Base-by-base conservation (phyloP, 495 filamentous ascomycete genomes). In the Neurospora sp. region DNA sequence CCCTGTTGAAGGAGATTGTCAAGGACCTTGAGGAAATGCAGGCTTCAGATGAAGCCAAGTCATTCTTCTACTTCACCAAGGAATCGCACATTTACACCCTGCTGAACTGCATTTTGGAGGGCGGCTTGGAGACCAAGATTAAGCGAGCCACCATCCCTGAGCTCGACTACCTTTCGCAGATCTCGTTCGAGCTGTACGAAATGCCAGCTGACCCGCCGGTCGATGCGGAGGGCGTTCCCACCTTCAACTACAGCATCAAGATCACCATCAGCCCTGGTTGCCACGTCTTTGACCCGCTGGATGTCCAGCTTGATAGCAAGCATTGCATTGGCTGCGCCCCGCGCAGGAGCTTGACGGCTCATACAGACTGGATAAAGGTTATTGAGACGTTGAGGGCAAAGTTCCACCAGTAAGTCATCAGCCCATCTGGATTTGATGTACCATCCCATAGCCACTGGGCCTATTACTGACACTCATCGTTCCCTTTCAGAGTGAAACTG, bases 61-160 rank as follows among this genome's bases (percentile, higher is more conserved):
- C 91, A 5, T 98, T 98, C 84, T 91, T 98, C 84, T 99, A 99
- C 83, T 99, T 99, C 80, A 99, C 96, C 38, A 99, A 99, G 79
- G 96, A 99, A 84, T 96, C 92, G 6, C 96, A 99, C 76, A 98
- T 99, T 76, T 99, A 99, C 83, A 98, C 96, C 20, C 87, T 99
- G 40, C 87, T 99, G 68, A 99, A 99, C 82, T 98, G 96, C 81
- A 98, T 99, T 74, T 85, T 99, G 40, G 96, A 98, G 83, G 96
- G 96, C 74, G 96, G 96, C 41, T 92, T 99, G 74, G 91, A 94
- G 75, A 96, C 94, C 35, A 98, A 98, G 82, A 89, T 89, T 76
- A 91, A 93, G 74, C 89, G 96, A 59, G 92, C 91, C 77, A 93
- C 93, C 39, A 99, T 99, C 75, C 96, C 96, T 0, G 96, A 99